These are phyloP conservation scores for Candida verbasci DNA, from an alignment of 805 yeast genomes.

Conservation along the genomic window DNA sequence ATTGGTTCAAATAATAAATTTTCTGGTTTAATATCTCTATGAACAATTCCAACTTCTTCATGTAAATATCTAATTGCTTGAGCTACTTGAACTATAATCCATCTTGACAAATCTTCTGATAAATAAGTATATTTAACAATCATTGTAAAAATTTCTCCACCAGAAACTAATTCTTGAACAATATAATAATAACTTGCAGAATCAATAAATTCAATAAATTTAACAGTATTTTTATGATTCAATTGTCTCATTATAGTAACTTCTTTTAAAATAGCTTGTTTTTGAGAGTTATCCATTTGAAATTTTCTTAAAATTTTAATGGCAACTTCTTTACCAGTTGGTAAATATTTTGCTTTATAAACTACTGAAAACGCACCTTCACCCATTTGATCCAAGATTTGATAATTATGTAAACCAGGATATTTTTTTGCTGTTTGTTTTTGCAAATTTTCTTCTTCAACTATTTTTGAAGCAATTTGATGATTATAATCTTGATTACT, in stretches of 20 bases:
- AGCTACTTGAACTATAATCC: constrained; percentile 60
- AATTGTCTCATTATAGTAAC: constrained; percentile 69
- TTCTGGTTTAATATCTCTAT: constrained; percentile 81
- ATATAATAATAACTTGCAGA: constrained; percentile 58
- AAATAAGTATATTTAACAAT: constrained; percentile 65
- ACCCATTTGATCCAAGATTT: constrained; percentile 53
- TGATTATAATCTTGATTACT: constrained; percentile 12
- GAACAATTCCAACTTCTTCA: constrained; percentile 71
- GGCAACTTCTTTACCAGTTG: constrained; percentile 42
- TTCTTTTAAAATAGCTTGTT: constrained; percentile 73
- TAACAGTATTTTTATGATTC: constrained; percentile 60
- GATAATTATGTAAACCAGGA: constrained; percentile 39
- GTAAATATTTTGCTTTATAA: constrained; percentile 49
- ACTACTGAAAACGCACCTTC: constrained; percentile 84
- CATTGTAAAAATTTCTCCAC: constrained; percentile 73
- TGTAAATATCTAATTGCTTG: constrained; percentile 66
- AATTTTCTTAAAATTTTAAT: constrained; percentile 63
- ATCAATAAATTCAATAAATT: constrained; percentile 63
- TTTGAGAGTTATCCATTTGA: constrained; percentile 58
- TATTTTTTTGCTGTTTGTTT: constrained; percentile 20
- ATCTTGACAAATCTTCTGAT: constrained; percentile 60
- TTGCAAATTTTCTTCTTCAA: constrained; percentile 30
- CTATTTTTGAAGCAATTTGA: constrained; percentile 29
- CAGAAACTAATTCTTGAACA: constrained; percentile 67
- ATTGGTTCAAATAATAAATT: constrained; percentile 65